Base-by-base conservation (phyloP, 2,329 filamentous ascomycete genomes). In the Calonectria leucothoes region DNA sequence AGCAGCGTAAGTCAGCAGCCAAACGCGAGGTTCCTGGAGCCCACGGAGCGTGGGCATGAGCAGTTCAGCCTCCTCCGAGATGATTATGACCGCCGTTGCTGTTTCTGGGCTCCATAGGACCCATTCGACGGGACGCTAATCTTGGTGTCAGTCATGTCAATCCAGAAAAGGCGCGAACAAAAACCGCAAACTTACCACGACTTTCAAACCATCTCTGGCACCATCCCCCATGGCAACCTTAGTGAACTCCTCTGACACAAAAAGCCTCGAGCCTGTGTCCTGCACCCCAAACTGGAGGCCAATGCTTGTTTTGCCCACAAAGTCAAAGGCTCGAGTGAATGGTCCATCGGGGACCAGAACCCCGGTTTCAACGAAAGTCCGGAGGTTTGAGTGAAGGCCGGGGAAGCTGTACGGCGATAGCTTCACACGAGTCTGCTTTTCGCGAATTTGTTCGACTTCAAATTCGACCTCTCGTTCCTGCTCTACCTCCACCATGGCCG, bases 51-150 rank as follows among this genome's bases (percentile, higher is more conserved):
- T 73, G 0, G 86, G 85, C 4, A 94, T 85, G 0, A 93, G 75
- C 0, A 78, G 57, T 69, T 94, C 90, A 0, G 88, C 91, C 79
- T 94, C 93, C 75, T 94, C 92, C 0, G 91, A 90, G 33, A 90
- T 91, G 2, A 94, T 78, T 2, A 94, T 80, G 0, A 94, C 74
- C 0, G 88, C 92, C 0, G 85, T 87, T 10, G 89, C 78, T 0
- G 83, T 83, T 0, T 76, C n/a, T 0, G 76, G 76, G 71, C 87
- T 90, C 88, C 89, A 93, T 0, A 94, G 81, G 2, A 94, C 78
- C 91, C 91, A 94, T 31, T 91, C 89, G 0, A 93, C 89, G 0
- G 89, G 85, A 1, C 87, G 84, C 74, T 88, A 74, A 11, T 20
- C 33, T 39, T 39, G 5, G 23, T 27, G 55, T 61, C n/a, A 61